phyloP scores from a whole-genome alignment of 2,329 filamentous ascomycete genomes.

The Claviceps monticola region DNA sequence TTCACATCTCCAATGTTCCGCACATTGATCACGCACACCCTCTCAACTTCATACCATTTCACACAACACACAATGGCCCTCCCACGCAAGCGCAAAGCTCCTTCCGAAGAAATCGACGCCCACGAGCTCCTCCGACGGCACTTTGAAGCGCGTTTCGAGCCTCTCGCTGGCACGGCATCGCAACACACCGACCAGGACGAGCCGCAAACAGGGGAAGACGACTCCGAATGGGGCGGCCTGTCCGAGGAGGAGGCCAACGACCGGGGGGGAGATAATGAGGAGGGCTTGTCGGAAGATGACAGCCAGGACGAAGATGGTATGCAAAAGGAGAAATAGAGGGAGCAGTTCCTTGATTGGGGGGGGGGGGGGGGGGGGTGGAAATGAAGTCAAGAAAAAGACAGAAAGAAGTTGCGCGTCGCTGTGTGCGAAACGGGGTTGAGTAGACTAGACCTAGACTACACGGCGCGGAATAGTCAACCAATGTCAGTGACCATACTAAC shows the following conservation, averaged over 20 bases:
- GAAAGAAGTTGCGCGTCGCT: neutral
- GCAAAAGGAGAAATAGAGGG: neutral
- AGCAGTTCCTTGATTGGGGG: too few relatives aligned
- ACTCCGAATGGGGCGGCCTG: conserved; percentile 5
- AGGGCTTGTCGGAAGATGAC: conserved; percentile 16
- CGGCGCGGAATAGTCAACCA: too few relatives aligned
- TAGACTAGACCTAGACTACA: too few relatives aligned
- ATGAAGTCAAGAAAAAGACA: neutral
- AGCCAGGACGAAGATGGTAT: conserved; percentile 15
- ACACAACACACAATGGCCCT: conserved; percentile 24
- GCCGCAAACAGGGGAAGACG: neutral
- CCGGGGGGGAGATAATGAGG: conserved; percentile 10
- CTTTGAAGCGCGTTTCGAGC: conserved; percentile 80
- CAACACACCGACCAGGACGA: conserved; percentile 9
- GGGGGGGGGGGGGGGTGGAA: too few relatives aligned
- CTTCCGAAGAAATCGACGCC: conserved; percentile 34
- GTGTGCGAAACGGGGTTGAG: too few relatives aligned
- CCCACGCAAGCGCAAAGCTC: conserved; percentile 36
- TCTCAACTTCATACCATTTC: neutral
- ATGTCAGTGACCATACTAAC: neutral
- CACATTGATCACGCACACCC: neutral
- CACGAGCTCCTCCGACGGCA: conserved; percentile 68
- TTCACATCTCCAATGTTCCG: neutral
- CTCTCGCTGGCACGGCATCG: conserved; percentile 34
- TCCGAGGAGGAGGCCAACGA: conserved; percentile 16